Evolutionary conservation across 192 early-diverging fungal genomes (phyloP), one percentile per base, ranked within the genome.

Genomic region (Coemansia sp.): DNA sequence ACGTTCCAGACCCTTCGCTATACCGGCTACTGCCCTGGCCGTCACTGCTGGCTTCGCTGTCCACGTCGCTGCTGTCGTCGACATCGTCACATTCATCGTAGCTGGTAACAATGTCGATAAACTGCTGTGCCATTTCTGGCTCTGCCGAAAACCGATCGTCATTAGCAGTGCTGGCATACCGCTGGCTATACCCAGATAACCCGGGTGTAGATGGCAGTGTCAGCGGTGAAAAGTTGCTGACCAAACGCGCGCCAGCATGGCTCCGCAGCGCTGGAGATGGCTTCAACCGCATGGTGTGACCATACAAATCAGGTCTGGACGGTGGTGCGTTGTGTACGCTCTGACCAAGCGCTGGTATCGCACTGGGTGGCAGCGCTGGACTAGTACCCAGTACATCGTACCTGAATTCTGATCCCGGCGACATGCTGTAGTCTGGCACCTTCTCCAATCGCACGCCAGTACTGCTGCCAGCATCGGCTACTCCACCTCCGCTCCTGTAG

Each of bases 151-250:
- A 53, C n/a, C 17, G 41, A 19, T 60, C 50, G 57, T 53, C 25
- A 23, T 12, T 25, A 3, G 62, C 54, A 5, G 53, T 64, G 53
- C 62, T 45, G 14, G 62, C 39, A 56, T 64, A 56, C 39, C 43
- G 52, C 12, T 41, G 38, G 56, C 60, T 64, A 38, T 52, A 65
- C 6, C 19, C 58, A 37, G 59, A 67, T 9, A 72, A 80, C 2
- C 78, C 78, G 4, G 72, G 78, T 15, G 78, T 69, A 41, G 78
- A 80, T 12, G 78, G 63, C n/a, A 80, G 39, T 4, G 78, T 80
- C 32, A 80, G 47, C 43, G 78, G 78, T 25, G 77, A 80, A 65
- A 80, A 71, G 55, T 74, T 80, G 65, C 77, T 80, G 17, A 73
- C 64, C 62, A 80, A 62, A 0, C 62, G 68, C 35, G 19, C n/a